Conservation (phyloP, 441 rosid genomes). For the Biscutella auriculata region DNA sequence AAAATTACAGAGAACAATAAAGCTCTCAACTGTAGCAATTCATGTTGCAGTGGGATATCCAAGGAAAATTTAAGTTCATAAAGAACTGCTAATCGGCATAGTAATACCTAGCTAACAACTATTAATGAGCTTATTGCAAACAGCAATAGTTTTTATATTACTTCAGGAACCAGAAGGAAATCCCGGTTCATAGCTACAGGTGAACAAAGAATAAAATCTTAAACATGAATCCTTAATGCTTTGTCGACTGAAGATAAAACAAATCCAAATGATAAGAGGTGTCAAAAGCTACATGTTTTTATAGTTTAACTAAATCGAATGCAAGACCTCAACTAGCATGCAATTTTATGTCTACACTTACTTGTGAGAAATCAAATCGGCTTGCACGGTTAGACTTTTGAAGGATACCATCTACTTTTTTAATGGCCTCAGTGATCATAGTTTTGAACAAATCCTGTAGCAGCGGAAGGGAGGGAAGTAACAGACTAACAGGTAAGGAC, state of each 20-base stretch:
- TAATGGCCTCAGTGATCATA: slow-evolving; percentile 49
- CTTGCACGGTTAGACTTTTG: slow-evolving; percentile 43
- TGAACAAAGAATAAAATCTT: not conserved
- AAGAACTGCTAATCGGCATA: not conserved
- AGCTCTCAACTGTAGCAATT: not conserved
- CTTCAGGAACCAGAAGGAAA: not conserved
- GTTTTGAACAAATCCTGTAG: slow-evolving; percentile 88
- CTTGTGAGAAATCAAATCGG: slow-evolving; percentile 48
- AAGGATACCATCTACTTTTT: slow-evolving; percentile 32
- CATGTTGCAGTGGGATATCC: not conserved
- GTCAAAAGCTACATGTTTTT: not conserved
- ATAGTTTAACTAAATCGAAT: not conserved
- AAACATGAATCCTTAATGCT: not conserved
- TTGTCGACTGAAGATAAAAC: not conserved
- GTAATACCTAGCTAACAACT: not conserved
- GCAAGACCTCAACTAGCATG: slow-evolving; percentile 4
- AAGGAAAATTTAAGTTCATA: slow-evolving; percentile 1
- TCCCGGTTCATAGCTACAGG: not conserved
- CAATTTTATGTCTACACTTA: slow-evolving; percentile 1
- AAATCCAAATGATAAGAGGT: not conserved
- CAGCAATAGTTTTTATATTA: not conserved
- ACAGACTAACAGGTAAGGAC: not conserved
- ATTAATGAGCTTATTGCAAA: slow-evolving; percentile 5
- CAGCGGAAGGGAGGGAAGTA: not conserved
- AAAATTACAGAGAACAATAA: not conserved